Evolutionary conservation across 208 protist genomes (phyloP), one percentile per base, ranked within the genome.

Genomic region (Acanthamoeba sp.): DNA sequence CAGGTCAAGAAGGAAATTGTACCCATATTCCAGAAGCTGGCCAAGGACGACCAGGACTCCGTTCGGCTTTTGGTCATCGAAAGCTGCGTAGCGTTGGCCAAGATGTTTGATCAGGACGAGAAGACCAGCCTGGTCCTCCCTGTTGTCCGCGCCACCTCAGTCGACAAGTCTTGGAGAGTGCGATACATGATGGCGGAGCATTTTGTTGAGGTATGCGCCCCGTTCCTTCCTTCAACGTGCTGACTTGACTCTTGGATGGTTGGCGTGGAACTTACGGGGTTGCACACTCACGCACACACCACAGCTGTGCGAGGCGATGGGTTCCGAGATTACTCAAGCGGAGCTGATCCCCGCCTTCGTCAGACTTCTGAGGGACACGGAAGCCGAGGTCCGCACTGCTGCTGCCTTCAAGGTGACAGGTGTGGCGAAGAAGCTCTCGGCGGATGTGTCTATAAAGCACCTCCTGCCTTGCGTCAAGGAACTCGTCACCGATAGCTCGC

Each of bases 101-200:
- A 96, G 94, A 95, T 98, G 50, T 95, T 99, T 22, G 96, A 96
- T 2, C 69, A 96, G 55, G 98, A 98, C 34, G 98, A 99, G 57
- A 98, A 96, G 50, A 91, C 95, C 22, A 88, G 96, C n/a, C 36
- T 96, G 7, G 94, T 99, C 34, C 94, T 99, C 24, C 95, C 97
- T 24, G 91, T 96, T 1, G 94, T 99, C 0, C 97, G 97, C 55
- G 87, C 94, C 34, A 97, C 98, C 50, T 95, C 97, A 6, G 71
- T 93, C 7, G 99, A 99, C 96, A 98, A 96, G 96, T 99, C 98
- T 14, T 99, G 99, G 99, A 98, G 99, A 24, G 99, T 99, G 59
- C 98, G 99, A 12, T 99, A 99, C 97, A 99, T 99, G 98, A 97
- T 98, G 27, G 99, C 99, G 18, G 99, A 99, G 94, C 97, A 98